A percentile compares a stretch with the other conserved stretches of the same genome.
Evolutionary conservation across 306 rosid genomes (phyloP).

Genomic region (Abrus pulchellus): DNA sequence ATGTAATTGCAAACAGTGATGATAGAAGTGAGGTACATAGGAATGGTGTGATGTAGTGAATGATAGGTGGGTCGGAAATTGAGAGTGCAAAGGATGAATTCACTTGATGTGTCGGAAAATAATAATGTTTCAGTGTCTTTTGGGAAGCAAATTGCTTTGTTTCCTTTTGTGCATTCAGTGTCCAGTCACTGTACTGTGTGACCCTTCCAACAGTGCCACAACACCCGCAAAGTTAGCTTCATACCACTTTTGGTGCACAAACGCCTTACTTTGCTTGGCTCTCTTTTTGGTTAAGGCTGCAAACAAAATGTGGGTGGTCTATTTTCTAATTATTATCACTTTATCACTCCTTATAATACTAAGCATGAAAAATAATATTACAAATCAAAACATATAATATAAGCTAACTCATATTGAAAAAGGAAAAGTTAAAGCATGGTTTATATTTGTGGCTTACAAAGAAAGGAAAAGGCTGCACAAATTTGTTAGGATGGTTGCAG

Average conservation of each 20-base stretch:
- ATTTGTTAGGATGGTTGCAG: conserved; percentile 30
- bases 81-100: conserved; percentile 42
- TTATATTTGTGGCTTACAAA: conserved; percentile 29
- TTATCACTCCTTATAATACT: conserved; percentile 20
- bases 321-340: conserved; percentile 45
- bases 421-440: neutral
- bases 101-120: conserved; percentile 55
- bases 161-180: conserved; percentile 57
- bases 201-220: conserved; percentile 50
- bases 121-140: conserved; percentile 52
- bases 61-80: conserved; percentile 47
- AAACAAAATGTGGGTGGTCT: conserved; percentile 34
- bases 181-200: conserved; percentile 56
- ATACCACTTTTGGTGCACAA: conserved; percentile 34
- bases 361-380: neutral
- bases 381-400: neutral
- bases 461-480: conserved; percentile 30
- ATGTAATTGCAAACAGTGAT: neutral
- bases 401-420: neutral
- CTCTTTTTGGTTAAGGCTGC: conserved; percentile 58
- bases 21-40: conserved; percentile 39
- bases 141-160: conserved; percentile 55
- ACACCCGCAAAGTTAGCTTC: conserved; percentile 34
- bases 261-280: conserved; percentile 42
- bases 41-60: conserved; percentile 36